phyloP scores from a whole-genome alignment of 305 asterid species.

The Caryopteris hybrid region DNA sequence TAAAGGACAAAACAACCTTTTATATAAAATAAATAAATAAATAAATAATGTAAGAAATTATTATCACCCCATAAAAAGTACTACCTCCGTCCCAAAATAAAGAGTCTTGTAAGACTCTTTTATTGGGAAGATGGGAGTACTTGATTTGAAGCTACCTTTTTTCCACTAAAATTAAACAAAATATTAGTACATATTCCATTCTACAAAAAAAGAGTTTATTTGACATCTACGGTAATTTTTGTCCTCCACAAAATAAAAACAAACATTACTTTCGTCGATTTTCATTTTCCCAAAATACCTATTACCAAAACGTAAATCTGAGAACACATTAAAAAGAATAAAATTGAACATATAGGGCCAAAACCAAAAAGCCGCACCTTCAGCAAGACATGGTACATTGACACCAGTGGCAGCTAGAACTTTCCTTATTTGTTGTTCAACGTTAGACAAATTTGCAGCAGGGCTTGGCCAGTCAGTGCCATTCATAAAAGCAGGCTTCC shows the following conservation, averaged over 20 bases:
- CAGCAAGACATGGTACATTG: constrained; percentile 69
- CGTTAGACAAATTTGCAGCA: constrained; percentile 71
- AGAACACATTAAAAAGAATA: not conserved
- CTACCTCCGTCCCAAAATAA: too few relatives aligned
- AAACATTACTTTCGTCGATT: not conserved
- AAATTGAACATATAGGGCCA: not conserved
- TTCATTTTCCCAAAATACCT: not conserved
- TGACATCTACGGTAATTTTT: not conserved
- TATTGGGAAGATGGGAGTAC: too few relatives aligned
- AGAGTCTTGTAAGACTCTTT: too few relatives aligned
- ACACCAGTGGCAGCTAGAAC: constrained; percentile 92
- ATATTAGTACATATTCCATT: too few relatives aligned
- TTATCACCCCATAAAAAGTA: too few relatives aligned
- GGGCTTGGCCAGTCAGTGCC: constrained; percentile 99
- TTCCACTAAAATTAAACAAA: too few relatives aligned
- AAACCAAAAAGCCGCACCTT: constrained; percentile 42
- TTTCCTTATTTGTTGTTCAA: constrained; percentile 85
- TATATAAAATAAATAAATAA: too few relatives aligned
- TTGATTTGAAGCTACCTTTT: too few relatives aligned
- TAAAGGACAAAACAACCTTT: too few relatives aligned
- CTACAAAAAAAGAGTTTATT: not conserved
- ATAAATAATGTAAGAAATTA: too few relatives aligned
- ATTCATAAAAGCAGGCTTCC: constrained; percentile 96
- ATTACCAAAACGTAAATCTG: not conserved
- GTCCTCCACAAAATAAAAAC: not conserved